phyloP scores from a whole-genome alignment of 2,329 filamentous ascomycete genomes.

The Curvularia sp. region DNA sequence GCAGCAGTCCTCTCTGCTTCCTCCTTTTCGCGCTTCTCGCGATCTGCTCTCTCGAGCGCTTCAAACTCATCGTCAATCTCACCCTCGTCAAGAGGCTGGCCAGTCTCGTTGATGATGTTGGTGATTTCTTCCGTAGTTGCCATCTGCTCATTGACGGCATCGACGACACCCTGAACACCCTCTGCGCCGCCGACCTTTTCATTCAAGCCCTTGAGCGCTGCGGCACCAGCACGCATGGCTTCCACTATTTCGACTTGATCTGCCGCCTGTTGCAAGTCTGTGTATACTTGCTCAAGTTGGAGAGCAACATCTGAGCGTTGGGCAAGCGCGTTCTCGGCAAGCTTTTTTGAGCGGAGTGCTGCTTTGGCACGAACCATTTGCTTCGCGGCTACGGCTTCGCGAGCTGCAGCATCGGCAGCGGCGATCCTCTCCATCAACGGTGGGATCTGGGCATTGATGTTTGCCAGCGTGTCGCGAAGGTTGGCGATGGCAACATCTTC shows the following conservation, averaged over 20 bases:
- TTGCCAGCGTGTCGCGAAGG: constrained; percentile 74
- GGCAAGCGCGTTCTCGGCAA: constrained; percentile 75
- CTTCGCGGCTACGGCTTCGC: constrained; percentile 73
- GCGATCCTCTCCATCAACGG: constrained; percentile 65
- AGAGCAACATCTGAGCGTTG: constrained; percentile 75
- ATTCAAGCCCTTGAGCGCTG: constrained; percentile 76
- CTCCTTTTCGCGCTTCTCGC: constrained; percentile 76
- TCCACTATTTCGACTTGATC: constrained; percentile 84
- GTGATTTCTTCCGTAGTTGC: constrained; percentile 76
- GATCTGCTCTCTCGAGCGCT: constrained; percentile 73
- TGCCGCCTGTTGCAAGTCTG: constrained; percentile 83
- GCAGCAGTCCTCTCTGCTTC: constrained; percentile 60
- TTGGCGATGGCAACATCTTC: constrained; percentile 85
- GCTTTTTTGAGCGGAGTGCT: constrained; percentile 81
- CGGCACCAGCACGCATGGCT: constrained; percentile 80
- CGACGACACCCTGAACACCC: constrained; percentile 77
- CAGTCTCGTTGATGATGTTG: constrained; percentile 72
- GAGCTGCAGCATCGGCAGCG: constrained; percentile 64
- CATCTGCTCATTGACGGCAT: constrained; percentile 80
- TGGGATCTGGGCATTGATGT: constrained; percentile 71
- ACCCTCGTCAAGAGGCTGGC: constrained; percentile 69
- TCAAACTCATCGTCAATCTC: constrained; percentile 91
- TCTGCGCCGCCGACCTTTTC: constrained; percentile 78
- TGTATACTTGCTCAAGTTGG: constrained; percentile 83
- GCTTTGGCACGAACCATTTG: constrained; percentile 78